These are phyloP conservation scores for Leptomonas pyrrhocoris DNA, from an alignment of 208 protist genomes.

Conservation along the genomic window DNA sequence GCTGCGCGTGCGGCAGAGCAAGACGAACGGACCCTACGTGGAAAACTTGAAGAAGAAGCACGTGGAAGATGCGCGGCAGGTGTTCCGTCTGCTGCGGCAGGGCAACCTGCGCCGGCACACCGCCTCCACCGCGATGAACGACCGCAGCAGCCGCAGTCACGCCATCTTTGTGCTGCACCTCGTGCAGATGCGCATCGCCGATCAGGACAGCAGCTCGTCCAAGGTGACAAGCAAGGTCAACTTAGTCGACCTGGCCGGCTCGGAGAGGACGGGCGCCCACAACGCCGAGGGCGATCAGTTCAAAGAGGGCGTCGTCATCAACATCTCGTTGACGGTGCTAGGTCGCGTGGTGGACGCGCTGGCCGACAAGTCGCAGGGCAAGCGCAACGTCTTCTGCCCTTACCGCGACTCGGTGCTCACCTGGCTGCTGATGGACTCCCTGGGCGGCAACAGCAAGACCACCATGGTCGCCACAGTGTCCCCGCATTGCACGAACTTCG, in stretches of 20 bases:
- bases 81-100: constrained; percentile 60
- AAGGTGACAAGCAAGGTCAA: constrained; percentile 80
- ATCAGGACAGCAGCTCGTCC: constrained; percentile 34
- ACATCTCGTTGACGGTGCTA: constrained; percentile 88
- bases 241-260: constrained; percentile 96
- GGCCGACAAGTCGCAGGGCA: constrained; percentile 51
- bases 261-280: constrained; percentile 75
- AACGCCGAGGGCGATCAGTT: constrained; percentile 66
- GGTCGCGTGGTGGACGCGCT: constrained; percentile 89
- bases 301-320: constrained; percentile 92
- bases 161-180: constrained; percentile 86
- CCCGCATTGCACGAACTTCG: constrained; percentile 83
- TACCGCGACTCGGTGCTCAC: constrained; percentile 91
- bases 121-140: constrained; percentile 89
- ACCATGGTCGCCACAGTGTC: constrained; percentile 96
- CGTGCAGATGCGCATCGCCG: constrained; percentile 56
- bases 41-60: constrained; percentile 68
- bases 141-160: constrained; percentile 89
- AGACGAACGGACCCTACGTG: constrained; percentile 70
- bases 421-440: constrained; percentile 86
- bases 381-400: constrained; percentile 76
- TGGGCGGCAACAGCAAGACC: constrained; percentile 93
- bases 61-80: constrained; percentile 59
- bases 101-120: constrained; percentile 85
- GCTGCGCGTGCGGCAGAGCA: constrained; percentile 73